Percentiles rank a stretch among this genome's conserved stretches.
Evolutionary conservation across 1,284 basidiomycete species (phyloP).

Genomic region (Inonotus obliquus): DNA sequence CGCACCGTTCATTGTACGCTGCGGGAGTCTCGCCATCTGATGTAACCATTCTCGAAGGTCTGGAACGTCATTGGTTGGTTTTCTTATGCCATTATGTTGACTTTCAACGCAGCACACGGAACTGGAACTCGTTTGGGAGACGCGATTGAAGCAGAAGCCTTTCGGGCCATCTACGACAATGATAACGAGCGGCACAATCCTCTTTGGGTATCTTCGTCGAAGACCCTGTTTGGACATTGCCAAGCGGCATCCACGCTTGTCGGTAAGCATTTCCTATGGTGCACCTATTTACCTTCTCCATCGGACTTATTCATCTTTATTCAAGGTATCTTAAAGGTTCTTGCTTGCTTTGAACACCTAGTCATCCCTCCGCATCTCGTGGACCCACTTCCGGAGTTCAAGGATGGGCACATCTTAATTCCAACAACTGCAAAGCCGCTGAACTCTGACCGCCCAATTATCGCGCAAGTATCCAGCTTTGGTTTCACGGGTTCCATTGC

Average conservation of each 20-base stretch:
- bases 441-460: background rate
- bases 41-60: conserved; percentile 12
- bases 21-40: conserved; percentile 1
- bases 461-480: conserved; percentile 13
- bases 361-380: conserved; percentile 19
- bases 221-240: conserved; percentile 21
- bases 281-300: background rate
- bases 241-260: conserved; percentile 19
- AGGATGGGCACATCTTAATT: conserved; percentile 3
- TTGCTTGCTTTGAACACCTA: conserved; percentile 15
- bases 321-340: conserved; percentile 19
- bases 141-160: conserved; percentile 19
- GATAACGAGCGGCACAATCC: background rate
- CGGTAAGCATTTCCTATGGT: conserved; percentile 8
- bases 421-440: conserved; percentile 4
- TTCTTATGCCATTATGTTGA: background rate
- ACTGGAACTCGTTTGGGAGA: conserved; percentile 20
- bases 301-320: background rate
- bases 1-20: background rate
- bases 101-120: conserved; percentile 14
- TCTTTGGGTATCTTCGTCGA: conserved; percentile 18
- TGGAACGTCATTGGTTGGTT: background rate
- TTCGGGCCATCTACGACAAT: conserved; percentile 9
- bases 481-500: conserved; percentile 14
- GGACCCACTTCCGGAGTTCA: background rate